Base-by-base conservation (phyloP, 352 stramenopile species). In the Blastocystis sp. region DNA sequence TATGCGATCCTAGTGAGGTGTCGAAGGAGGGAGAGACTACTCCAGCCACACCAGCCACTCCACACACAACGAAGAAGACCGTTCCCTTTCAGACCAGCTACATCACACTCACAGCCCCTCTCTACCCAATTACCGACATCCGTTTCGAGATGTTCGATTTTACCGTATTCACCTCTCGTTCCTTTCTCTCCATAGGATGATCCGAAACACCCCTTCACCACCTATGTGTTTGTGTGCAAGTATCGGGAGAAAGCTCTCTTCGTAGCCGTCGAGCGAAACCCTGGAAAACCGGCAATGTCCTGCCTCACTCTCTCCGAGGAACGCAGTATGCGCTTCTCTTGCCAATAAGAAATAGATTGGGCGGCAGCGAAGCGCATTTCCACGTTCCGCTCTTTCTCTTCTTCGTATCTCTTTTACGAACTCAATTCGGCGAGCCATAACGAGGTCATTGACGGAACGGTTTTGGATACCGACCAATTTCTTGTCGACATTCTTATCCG, bases 81-180 rank as follows among this genome's bases (percentile, higher is more conserved):
- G 7, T 40, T n/a, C 42, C 63, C 0, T 65, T 64, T 3, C 69
- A 81, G 46, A 24, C 11, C 7, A 49, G 44, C 14, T 81, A 65
- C 69, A 81, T 81, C 9, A 64, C 46, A 0, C 29, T 81, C 0
- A 64, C 69, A 2, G 61, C 69, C 9, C n/a, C 38, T 11, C 34
- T 81, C 21, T 81, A 48, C 21, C 69, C 69, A 18, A 29, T 81
- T 27, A 81, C 69, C 4, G 46, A n/a, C 51, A 81, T 81, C 32
- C 16, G 16, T 0, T 64, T 81, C n/a, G 69, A 81, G 69, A 34
- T 44, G 29, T 81, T 38, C 29, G 21, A 27, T 27, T 81, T 21
- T 32, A 40, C 61, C 42, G 69, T 81, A 16, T 4, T 29, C 0
- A 34, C 11, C 8, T n/a, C 11, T 1, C 1, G 9, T 40, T 7